phyloP scores from a whole-genome alignment of 495 filamentous ascomycete species.

The Xylaria sp. region DNA sequence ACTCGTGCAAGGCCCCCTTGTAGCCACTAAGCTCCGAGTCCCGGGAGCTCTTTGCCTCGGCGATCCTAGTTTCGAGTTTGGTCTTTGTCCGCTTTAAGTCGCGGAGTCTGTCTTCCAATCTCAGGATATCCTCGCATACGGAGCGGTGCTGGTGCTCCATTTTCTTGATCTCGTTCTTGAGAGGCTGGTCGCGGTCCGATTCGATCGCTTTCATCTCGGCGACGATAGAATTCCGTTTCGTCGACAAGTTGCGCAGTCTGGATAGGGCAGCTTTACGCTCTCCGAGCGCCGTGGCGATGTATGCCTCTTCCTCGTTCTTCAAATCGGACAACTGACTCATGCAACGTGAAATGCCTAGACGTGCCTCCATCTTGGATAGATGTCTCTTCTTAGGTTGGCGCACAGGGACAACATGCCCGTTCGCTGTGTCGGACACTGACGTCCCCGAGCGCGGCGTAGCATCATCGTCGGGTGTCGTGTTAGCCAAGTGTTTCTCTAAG shows the following conservation, averaged over 20 bases:
- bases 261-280: conserved; percentile 65
- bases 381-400: conserved; percentile 65
- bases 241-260: conserved; percentile 66
- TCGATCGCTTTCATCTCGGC: conserved; percentile 51
- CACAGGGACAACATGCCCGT: conserved; percentile 61
- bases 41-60: conserved; percentile 65
- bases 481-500: conserved; percentile 56
- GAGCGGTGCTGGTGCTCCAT: conserved; percentile 59
- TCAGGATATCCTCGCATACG: conserved; percentile 66
- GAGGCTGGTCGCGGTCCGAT: conserved; percentile 47
- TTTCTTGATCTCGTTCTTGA: conserved; percentile 40
- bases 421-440: conserved; percentile 27
- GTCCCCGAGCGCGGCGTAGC: conserved; percentile 33
- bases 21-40: conserved; percentile 61
- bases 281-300: conserved; percentile 63
- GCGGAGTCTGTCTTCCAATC: conserved; percentile 66
- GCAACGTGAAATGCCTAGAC: conserved; percentile 71
- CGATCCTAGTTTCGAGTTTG: conserved; percentile 65
- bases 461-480: conserved; percentile 32
- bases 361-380: conserved; percentile 68
- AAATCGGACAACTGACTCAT: conserved; percentile 76
- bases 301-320: conserved; percentile 72
- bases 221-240: conserved; percentile 54
- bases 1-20: conserved; percentile 51
- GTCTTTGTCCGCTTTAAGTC: conserved; percentile 70